Base-by-base conservation (phyloP, 768 basidiomycete genomes). In the Udeniomyces megalosporus region DNA sequence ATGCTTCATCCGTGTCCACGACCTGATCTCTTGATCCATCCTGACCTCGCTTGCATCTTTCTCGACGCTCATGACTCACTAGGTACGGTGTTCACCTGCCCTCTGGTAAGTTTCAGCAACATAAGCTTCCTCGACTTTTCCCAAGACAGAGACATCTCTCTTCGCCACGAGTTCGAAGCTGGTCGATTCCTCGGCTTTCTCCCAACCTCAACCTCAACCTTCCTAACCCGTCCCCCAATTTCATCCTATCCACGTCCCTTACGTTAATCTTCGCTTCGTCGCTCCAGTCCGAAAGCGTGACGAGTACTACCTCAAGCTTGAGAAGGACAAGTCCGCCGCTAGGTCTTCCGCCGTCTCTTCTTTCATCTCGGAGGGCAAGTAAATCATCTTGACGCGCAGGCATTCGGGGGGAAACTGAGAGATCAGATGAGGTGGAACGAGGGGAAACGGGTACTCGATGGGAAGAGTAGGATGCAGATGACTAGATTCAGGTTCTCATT, bases 31-130 rank as follows among this genome's bases (percentile, higher is more conserved):
- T n/a, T n/a, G 38, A 42, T 8, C 38, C 38, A 42, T 42, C 38
- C n/a, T n/a, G n/a, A n/a, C n/a, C n/a, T n/a, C 38, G 35, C 14
- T 34, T 8, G 50, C 28, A 38, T 22, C n/a, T n/a, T n/a, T n/a
- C n/a, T 20, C 28, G 17, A 8, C 22, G 44, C 62, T 52, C 66
- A 35, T 31, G 54, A 60, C 68, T 55, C 58, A 26, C 50, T 70
- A 89, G 88, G 88, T 88, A 90, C 77, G 84, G 85, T 66, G 71
- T 77, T 73, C 88, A 92, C 75, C 76, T 91, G 71, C 84, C 84
- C 74, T 60, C 72, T 67, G 76, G 88, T 89, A 72, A 78, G 88
- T 79, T 42, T 8, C 38, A 42, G 10, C n/a, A n/a, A n/a, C n/a
- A n/a, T n/a, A n/a, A n/a, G n/a, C n/a, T n/a, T n/a, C n/a, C n/a